These are phyloP conservation scores for Plasmodium cynomolgi DNA, from an alignment of 169 alveolate genomes.

Conservation along the genomic window DNA sequence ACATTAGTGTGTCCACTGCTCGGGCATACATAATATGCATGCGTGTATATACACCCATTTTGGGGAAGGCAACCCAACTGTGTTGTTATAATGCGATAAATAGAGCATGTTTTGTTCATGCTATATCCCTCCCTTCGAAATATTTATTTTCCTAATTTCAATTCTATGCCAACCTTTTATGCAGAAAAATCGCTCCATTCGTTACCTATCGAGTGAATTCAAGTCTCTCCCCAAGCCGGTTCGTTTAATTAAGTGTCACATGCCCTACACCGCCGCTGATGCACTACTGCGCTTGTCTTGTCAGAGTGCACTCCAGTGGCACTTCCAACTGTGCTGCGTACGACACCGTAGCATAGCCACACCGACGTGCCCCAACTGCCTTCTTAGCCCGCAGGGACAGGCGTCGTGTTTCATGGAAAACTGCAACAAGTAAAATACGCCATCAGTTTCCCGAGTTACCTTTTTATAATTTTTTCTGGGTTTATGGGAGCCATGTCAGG, in stretches of 20 bases:
- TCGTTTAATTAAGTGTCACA: neutral
- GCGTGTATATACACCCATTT: neutral
- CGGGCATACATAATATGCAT: neutral
- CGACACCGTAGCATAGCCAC: neutral
- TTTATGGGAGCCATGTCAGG: constrained; percentile 86
- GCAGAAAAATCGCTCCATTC: constrained; percentile 47
- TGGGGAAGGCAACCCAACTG: neutral
- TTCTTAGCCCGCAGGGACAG: constrained; percentile 83
- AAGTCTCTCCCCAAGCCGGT: constrained; percentile 75
- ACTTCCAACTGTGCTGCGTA: neutral
- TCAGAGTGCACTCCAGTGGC: neutral
- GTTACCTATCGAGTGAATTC: constrained; percentile 38
- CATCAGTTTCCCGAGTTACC: constrained; percentile 80
- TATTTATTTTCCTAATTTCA: neutral
- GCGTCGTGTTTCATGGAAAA: constrained; percentile 84
- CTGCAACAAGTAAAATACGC: constrained; percentile 79
- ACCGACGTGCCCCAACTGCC: neutral
- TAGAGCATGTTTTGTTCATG: neutral
- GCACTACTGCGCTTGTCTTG: neutral
- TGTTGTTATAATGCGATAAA: neutral
- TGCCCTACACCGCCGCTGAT: neutral
- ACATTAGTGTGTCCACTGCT: neutral
- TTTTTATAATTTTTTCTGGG: constrained; percentile 80
- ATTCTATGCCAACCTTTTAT: neutral
- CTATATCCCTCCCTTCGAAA: neutral